Conservation (phyloP, 805 yeast genomes). For the Wickerhamiella azymoides region DNA sequence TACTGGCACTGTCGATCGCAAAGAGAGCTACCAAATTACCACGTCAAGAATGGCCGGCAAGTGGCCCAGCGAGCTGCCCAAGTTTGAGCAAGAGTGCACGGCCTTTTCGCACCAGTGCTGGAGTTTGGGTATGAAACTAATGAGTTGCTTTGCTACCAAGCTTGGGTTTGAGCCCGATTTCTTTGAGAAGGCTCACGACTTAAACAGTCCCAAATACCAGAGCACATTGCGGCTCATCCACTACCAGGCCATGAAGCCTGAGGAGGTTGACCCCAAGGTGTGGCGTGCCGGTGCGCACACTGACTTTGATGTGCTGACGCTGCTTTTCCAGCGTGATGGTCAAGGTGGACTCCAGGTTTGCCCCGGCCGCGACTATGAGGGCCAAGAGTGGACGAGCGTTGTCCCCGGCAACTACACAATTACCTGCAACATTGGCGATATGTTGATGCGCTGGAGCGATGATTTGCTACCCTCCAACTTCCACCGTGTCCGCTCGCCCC, state of each 20-base stretch:
- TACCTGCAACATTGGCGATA: constrained; percentile 16
- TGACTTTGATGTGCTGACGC: constrained; percentile 11
- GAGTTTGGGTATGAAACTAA: constrained; percentile 8
- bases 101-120: constrained; percentile 10
- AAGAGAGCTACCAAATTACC: constrained; percentile 14
- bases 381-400: constrained; percentile 12
- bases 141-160: constrained; percentile 10
- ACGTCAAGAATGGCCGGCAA: constrained; percentile 11
- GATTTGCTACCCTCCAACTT: constrained; percentile 12
- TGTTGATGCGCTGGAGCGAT: constrained; percentile 15
- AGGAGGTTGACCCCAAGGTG: constrained; percentile 8
- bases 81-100: not conserved
- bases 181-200: constrained; percentile 9
- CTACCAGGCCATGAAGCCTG: constrained; percentile 7
- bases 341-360: constrained; percentile 15
- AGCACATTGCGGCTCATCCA: constrained; percentile 14
- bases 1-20: constrained; percentile 14
- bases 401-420: constrained; percentile 9
- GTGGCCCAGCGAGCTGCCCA: constrained; percentile 12
- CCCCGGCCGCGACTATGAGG: constrained; percentile 10
- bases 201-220: constrained; percentile 7
- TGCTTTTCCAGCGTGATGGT: constrained; percentile 12
- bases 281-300: constrained; percentile 17
- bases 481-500: constrained; percentile 13
- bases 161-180: constrained; percentile 8